Base-by-base conservation (phyloP, 805 yeast species). In the Candida caryicola region DNA sequence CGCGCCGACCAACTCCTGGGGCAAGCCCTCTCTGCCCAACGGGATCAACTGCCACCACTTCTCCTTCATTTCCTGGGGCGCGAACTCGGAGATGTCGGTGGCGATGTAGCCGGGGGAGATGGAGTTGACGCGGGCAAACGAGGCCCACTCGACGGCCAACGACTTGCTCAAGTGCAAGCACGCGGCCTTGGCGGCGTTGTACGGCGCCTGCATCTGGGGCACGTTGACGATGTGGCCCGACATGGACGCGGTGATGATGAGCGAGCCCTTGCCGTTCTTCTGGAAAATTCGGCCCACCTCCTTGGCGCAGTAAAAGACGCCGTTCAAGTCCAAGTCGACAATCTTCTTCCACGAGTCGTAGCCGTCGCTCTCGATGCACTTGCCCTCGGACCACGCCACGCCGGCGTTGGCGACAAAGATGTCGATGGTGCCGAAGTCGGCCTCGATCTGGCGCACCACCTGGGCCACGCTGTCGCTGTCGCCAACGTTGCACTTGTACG, bases 351-450 rank as follows among this genome's bases (percentile, higher is more conserved):
- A 69, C 26, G 48, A 41, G 16, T 58, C 65, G 31, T 53, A 54
- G 14, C 65, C 66, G 29, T 64, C 60, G 25, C 56, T 69, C 21
- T 67, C 67, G 34, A 66, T 45, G 41, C 58, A 54, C 14, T 75
- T 75, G 16, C 90, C 89, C 5, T 43, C 50, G 8, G 38, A 34
- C 50, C 50, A 46, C 8, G 50, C 40, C 19, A 86, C 79, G 29
- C 96, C 96, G 10, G 96, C 96, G 59, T 88, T 88, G 51, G 95
- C 95, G 33, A 88, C 93, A 53, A 85, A 82, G 18, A 86, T 67
- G 60, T 88, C 95, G 48, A 88, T 78, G 44, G 77, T 77, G 39
- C 91, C 93, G 57, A 88, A 87, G 54, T 86, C 95, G 42, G 62
- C 47, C 45, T 69, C 75, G 44, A 80, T 77, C 57, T 70, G 71